Percentiles rank a stretch among this genome's conserved stretches.
phyloP scores from a whole-genome alignment of 139 green algal species.

The Chlorella vulgaris region DNA sequence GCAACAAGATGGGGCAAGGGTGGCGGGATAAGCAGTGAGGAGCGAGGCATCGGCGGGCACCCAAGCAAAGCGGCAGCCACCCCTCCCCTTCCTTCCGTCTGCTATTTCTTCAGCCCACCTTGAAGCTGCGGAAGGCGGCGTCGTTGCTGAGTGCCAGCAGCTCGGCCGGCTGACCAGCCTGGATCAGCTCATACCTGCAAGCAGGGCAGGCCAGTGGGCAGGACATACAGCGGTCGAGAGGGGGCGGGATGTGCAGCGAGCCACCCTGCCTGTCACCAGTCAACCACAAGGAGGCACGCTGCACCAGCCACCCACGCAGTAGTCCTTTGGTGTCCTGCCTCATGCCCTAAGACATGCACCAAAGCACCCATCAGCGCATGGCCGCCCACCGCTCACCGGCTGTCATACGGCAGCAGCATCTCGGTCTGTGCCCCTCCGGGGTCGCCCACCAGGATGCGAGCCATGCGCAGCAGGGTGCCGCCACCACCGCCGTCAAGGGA shows the following conservation, averaged over 20 bases:
- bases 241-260: background rate
- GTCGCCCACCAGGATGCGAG: constrained; percentile 70
- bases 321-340: too few species aligned
- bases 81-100: too few species aligned
- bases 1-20: too few species aligned
- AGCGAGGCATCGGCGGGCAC: too few species aligned
- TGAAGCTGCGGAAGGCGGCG: constrained; percentile 67
- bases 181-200: constrained; percentile 26
- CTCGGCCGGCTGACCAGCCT: constrained; percentile 51
- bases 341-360: too few species aligned
- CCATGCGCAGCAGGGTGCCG: constrained; percentile 28
- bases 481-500: background rate
- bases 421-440: constrained; percentile 62
- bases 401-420: constrained; percentile 70
- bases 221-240: background rate
- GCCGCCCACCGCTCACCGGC: constrained; percentile 12
- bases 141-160: constrained; percentile 72
- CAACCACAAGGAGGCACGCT: too few species aligned
- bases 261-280: too few species aligned
- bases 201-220: background rate
- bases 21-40: too few species aligned
- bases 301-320: too few species aligned
- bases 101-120: constrained; percentile 57
- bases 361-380: background rate
- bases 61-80: too few species aligned